Conservation (phyloP, 106 monocot species). For the Narthecium ossifragum region DNA sequence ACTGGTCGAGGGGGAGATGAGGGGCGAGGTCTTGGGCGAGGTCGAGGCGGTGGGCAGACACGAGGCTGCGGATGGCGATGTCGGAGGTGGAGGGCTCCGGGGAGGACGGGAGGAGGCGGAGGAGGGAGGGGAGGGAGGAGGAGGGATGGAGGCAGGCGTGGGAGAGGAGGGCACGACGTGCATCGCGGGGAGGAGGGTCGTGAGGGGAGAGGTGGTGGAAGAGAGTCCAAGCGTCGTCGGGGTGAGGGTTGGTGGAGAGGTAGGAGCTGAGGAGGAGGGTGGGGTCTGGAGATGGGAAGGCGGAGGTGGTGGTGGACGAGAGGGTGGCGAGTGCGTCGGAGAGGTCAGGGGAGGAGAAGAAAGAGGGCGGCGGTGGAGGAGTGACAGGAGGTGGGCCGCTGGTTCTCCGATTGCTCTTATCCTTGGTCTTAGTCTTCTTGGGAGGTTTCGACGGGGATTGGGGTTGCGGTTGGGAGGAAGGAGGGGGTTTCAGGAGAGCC, state of each 20-base stretch:
- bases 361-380: neutral
- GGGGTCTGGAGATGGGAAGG: slow-evolving; percentile 13
- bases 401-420: no score
- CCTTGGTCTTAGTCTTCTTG: slow-evolving; percentile 10
- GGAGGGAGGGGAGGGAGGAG: slow-evolving; percentile 11
- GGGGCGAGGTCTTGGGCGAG: slow-evolving; percentile 13
- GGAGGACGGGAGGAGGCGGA: slow-evolving; percentile 30
- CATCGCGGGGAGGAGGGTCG: no score
- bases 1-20: slow-evolving; percentile 33
- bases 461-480: neutral
- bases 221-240: slow-evolving; percentile 38
- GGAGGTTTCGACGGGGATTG: neutral
- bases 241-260: slow-evolving; percentile 29
- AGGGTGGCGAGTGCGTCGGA: slow-evolving; percentile 18
- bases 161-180: slow-evolving; percentile 30
- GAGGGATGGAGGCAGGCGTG: slow-evolving; percentile 46
- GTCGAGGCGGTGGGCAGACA: slow-evolving; percentile 47
- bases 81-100: slow-evolving; percentile 46
- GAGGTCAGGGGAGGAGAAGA: slow-evolving; percentile 17
- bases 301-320: slow-evolving; percentile 8
- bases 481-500: slow-evolving; percentile 16
- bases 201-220: slow-evolving; percentile 34
- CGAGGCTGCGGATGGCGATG: slow-evolving; percentile 59
- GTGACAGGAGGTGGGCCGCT: neutral
- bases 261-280: slow-evolving; percentile 44